Evolutionary conservation across 2,329 filamentous ascomycete species (phyloP), one percentile per base, ranked within the genome.

Genomic region (Corniculantispora saksenae): DNA sequence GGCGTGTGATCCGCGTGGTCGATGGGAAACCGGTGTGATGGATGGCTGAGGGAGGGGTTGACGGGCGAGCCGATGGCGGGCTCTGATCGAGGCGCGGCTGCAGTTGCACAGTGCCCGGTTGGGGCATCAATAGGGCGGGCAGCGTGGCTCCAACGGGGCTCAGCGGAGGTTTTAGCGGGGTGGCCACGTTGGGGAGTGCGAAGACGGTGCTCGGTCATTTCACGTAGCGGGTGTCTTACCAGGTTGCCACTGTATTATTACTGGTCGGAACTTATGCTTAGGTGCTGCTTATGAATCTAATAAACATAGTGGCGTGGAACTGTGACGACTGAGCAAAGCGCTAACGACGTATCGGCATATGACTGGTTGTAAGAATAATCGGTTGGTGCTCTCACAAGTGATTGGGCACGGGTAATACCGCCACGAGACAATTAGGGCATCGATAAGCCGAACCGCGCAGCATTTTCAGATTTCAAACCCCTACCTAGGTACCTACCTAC

Each of bases 61-160:
- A 25, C 27, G 48, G 29, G 17, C 17, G 29, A 63, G 51, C 23
- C 48, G 50, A 55, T 45, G 55, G 38, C 32, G 55, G 56, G 27
- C 45, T 40, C 12, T 40, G 61, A 40, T 40, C n/a, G 21, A 50
- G 43, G 29, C 53, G 60, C 60, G 40, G 61, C 27, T 38, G n/a
- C n/a, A 54, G 27, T 38, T 27, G 53, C 53, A 56, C 51, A 63
- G 61, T 63, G 61, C 61, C 53, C 3, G 19, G 45, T 29, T 21
- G 40, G 35, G 17, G 54, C 21, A 12, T 17, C 9, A 3, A 27
- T 15, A 29, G n/a, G 7, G 29, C 15, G 17, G 29, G 40, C 27
- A 40, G 40, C 19, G 56, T n/a, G 40, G 40, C 54, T 27, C 13
- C 21, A 55, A 38, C 32, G 53, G 25, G 55, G 38, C n/a, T 57